Conservation (phyloP, 1,139 yeast genomes). For the Magnusiomyces suaveolens region DNA sequence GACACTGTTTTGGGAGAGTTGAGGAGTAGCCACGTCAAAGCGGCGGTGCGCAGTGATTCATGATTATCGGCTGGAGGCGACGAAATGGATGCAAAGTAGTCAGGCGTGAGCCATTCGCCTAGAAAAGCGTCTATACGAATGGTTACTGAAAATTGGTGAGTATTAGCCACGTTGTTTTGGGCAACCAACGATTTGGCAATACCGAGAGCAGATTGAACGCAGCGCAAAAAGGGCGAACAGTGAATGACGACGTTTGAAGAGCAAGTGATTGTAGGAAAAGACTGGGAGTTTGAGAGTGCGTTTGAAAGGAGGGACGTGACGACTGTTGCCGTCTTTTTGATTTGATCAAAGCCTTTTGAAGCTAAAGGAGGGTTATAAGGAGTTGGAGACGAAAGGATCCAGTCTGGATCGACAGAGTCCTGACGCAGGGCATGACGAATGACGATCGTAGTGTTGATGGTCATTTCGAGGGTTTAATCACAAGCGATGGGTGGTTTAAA, state of each 20-base stretch:
- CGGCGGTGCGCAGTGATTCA: slow-evolving; percentile 22
- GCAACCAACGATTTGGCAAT: slow-evolving; percentile 17
- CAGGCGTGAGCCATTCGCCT: slow-evolving; percentile 37
- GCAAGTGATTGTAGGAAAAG: not conserved
- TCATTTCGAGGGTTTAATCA: slow-evolving; percentile 1
- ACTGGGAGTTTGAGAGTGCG: not conserved
- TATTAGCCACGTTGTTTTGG: not conserved
- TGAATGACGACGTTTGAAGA: slow-evolving; percentile 23
- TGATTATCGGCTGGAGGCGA: slow-evolving; percentile 35
- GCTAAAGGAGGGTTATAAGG: slow-evolving; percentile 35
- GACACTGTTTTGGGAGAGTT: not conserved
- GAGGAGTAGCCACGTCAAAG: slow-evolving; percentile 22
- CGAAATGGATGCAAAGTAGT: slow-evolving; percentile 28
- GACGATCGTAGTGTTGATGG: slow-evolving; percentile 22
- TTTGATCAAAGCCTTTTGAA: slow-evolving; percentile 26
- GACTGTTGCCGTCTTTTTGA: slow-evolving; percentile 18
- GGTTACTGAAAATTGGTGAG: slow-evolving; percentile 4
- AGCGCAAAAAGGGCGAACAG: slow-evolving; percentile 34
- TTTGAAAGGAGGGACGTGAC: slow-evolving; percentile 7
- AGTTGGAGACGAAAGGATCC: slow-evolving; percentile 29
- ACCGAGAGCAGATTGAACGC: slow-evolving; percentile 31
- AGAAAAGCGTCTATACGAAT: slow-evolving; percentile 30
- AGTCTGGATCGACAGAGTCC: slow-evolving; percentile 27
- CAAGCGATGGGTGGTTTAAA: not conserved
- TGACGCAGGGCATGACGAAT: slow-evolving; percentile 32